Percentiles rank a stretch among this genome's conserved stretches.
These are phyloP conservation scores for Pyricularia sp. DNA, from an alignment of 2,329 filamentous ascomycete genomes.

Conservation along the genomic window DNA sequence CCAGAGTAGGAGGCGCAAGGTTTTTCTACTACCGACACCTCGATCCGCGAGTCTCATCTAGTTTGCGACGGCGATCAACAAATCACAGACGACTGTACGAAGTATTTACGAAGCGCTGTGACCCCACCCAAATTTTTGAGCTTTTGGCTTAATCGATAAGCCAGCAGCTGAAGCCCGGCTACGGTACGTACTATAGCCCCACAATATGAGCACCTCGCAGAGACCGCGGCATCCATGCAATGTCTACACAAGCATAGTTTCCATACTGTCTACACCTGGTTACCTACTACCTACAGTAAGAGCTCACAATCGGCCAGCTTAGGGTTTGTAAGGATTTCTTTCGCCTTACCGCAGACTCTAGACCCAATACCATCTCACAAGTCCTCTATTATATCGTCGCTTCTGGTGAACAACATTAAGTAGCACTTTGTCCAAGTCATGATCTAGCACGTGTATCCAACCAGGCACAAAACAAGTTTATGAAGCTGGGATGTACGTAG, in stretches of 20 bases:
- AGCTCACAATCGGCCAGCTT: neutral
- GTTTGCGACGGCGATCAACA: neutral
- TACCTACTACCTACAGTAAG: too few relatives aligned
- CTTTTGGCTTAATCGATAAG: neutral
- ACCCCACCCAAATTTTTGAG: slow-evolving; percentile 3
- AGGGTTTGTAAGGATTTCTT: neutral
- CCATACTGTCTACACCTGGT: too few relatives aligned
- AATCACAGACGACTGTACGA: neutral
- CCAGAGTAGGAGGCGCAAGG: neutral
- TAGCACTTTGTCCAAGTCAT: neutral
- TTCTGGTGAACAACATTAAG: neutral
- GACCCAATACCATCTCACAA: neutral
- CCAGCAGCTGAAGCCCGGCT: neutral
- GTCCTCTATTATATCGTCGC: neutral
- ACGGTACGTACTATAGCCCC: neutral
- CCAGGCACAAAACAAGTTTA: neutral
- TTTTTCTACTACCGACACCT: neutral
- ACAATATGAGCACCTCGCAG: neutral
- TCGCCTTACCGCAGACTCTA: neutral
- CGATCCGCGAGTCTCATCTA: neutral
- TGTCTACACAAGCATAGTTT: too few relatives aligned
- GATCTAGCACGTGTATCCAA: too few relatives aligned
- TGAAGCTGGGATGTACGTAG: neutral
- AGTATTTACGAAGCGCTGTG: neutral
- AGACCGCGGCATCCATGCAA: neutral